These are phyloP conservation scores for Trichophyton verrucosum DNA, from an alignment of 2,329 filamentous ascomycete species.

Conservation along the genomic window DNA sequence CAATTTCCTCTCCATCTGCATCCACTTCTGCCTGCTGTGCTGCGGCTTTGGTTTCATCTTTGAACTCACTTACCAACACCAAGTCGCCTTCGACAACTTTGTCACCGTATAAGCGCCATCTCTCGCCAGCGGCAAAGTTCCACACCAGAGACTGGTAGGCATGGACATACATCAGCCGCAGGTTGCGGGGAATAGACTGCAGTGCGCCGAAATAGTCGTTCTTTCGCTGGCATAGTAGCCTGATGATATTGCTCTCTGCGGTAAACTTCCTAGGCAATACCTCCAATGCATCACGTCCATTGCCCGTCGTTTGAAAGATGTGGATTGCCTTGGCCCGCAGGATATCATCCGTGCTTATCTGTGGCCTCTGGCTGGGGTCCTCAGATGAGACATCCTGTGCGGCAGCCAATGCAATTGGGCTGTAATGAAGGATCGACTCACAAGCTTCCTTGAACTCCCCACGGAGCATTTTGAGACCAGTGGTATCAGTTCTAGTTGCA, in stretches of 20 bases:
- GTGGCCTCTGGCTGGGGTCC: slow-evolving; percentile 27
- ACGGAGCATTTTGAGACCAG: slow-evolving; percentile 73
- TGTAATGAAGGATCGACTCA: slow-evolving; percentile 62
- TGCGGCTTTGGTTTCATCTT: slow-evolving; percentile 17
- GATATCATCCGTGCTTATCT: slow-evolving; percentile 61
- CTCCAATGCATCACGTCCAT: slow-evolving; percentile 48
- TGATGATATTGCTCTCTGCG: slow-evolving; percentile 67
- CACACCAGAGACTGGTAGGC: slow-evolving; percentile 92
- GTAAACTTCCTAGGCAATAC: slow-evolving; percentile 68
- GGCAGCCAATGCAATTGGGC: slow-evolving; percentile 48
- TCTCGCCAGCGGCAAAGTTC: slow-evolving; percentile 72
- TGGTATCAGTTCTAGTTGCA: slow-evolving; percentile 66
- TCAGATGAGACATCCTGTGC: slow-evolving; percentile 36
- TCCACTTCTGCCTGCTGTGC: slow-evolving; percentile 34
- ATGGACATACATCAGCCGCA: slow-evolving; percentile 90
- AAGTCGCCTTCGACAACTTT: slow-evolving; percentile 76
- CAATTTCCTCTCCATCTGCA: slow-evolving; percentile 53
- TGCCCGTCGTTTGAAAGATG: slow-evolving; percentile 53
- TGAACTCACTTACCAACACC: slow-evolving; percentile 52
- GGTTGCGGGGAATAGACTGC: slow-evolving; percentile 62
- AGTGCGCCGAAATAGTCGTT: slow-evolving; percentile 73
- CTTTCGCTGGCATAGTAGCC: slow-evolving; percentile 49
- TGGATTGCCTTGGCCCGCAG: slow-evolving; percentile 67
- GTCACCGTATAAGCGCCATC: slow-evolving; percentile 63
- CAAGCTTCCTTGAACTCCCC: slow-evolving; percentile 71